Evolutionary conservation across 805 yeast genomes (phyloP), one percentile per base, ranked within the genome.

Genomic region (Vanderwaltozyma tropicalis): DNA sequence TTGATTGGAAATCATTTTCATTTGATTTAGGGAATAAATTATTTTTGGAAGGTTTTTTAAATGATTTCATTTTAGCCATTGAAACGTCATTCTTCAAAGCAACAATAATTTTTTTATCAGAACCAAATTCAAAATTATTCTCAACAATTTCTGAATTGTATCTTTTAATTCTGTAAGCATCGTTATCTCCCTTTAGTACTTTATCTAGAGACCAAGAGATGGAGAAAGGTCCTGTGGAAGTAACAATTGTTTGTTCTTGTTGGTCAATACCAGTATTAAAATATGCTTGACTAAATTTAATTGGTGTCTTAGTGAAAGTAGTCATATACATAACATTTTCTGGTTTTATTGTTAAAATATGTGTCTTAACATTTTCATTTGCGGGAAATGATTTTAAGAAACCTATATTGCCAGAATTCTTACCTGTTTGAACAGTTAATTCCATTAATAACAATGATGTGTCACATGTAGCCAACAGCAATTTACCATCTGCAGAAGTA

Each of bases 151-250:
- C 62, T 31, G 72, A 71, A 17, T 67, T 61, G 54, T 80, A 80
- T 39, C 74, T 67, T 56, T 74, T 78, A 53, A 88, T 77, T 35
- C 68, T 61, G 55, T 83, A 84, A 6, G 81, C 71, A 19, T 66
- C 69, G 31, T 60, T 60, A 39, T 71, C 74, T 39, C 76, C 74
- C 31, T 63, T 62, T 31, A 79, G 53, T 12, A 81, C 66, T 43
- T 77, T 74, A 46, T 64, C 69, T 53, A 87, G 58, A 11, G 80
- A 76, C 95, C 95, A 87, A 1, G 82, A 70, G 17, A 87, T 71
- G 18, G 86, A 80, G 58, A 76, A 87, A 15, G 88, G 89, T 2
- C 95, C 95, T 2, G 80, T 67, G 4, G 89, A 76, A 1, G 94
- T 71, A 18, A 85, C 76, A 35, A 87, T 81, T 2, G 79, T 68